Conservation (phyloP, 148 eudicot genomes). For the Nepenthes gracilis region DNA sequence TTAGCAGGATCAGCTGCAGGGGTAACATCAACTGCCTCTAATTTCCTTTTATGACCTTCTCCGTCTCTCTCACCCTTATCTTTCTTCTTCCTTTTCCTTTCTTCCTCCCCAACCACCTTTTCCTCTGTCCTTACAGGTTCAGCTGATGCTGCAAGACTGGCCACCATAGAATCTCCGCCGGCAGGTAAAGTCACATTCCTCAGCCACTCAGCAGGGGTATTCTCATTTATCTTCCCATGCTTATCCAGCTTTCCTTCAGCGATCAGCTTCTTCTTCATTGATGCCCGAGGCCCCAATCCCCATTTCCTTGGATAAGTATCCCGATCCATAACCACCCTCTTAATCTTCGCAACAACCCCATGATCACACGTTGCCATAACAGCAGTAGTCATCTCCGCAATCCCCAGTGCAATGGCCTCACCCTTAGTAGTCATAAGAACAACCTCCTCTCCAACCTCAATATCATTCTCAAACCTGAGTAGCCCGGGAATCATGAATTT, state of each 20-base stretch:
- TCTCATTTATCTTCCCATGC: slow-evolving; percentile 71
- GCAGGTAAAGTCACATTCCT: slow-evolving; percentile 77
- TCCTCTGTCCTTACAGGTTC: slow-evolving; percentile 23
- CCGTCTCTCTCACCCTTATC: slow-evolving; percentile 18
- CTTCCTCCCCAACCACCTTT: slow-evolving; percentile 20
- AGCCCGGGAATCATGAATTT: slow-evolving; percentile 95
- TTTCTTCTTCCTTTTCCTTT: slow-evolving; percentile 37
- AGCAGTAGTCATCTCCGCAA: slow-evolving; percentile 97
- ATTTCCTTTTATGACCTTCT: slow-evolving; percentile 36
- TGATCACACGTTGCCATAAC: slow-evolving; percentile 99
- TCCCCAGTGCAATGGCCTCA: slow-evolving; percentile 88
- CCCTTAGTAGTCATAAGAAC: slow-evolving; percentile 93
- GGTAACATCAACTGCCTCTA: slow-evolving; percentile 38
- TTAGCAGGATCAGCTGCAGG: slow-evolving; percentile 34
- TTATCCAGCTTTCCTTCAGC: slow-evolving; percentile 81
- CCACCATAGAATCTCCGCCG: slow-evolving; percentile 72
- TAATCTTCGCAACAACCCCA: slow-evolving; percentile 89
- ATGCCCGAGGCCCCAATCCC: slow-evolving; percentile 92
- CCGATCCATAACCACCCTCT: slow-evolving; percentile 98
- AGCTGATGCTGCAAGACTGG: slow-evolving; percentile 51
- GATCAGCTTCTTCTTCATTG: slow-evolving; percentile 85
- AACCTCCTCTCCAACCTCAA: slow-evolving; percentile 84
- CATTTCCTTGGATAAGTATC: slow-evolving; percentile 97
- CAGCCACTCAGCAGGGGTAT: slow-evolving; percentile 75
- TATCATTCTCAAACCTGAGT: slow-evolving; percentile 89